Evolutionary conservation across 495 filamentous ascomycete genomes (phyloP).

Genomic region (Physcia stellaris): DNA sequence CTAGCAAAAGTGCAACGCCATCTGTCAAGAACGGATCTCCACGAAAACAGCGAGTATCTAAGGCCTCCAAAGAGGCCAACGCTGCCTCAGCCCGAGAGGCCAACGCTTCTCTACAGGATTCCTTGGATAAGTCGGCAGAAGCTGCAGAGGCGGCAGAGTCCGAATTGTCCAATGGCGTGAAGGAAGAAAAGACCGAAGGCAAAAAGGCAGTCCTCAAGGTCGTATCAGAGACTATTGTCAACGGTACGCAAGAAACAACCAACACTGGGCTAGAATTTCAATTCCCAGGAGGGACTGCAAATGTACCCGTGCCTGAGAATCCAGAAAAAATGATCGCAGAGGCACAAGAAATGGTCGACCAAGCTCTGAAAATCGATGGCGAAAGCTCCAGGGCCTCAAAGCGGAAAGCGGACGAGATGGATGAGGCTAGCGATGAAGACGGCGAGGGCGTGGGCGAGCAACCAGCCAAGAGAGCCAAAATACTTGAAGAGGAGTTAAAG

Average conservation of each 20-base stretch:
- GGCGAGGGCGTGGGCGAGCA: constrained; percentile 31
- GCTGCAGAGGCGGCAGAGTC: constrained; percentile 17
- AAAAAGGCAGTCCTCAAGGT: constrained; percentile 54
- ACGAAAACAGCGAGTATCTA: constrained; percentile 56
- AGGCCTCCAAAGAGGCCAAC: constrained; percentile 38
- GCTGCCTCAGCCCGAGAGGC: constrained; percentile 32
- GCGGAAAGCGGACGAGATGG: constrained; percentile 69
- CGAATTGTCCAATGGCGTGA: constrained; percentile 12
- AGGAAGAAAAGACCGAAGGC: constrained; percentile 26
- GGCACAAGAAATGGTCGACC: constrained; percentile 82
- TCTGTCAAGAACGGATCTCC: constrained; percentile 44
- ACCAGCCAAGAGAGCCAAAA: constrained; percentile 59
- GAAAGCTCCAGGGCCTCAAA: constrained; percentile 41
- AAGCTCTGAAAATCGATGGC: constrained; percentile 44
- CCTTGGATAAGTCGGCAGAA: constrained; percentile 31
- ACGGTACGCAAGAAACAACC: constrained; percentile 48
- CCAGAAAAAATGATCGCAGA: constrained; percentile 69
- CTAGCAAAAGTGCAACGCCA: constrained; percentile 35
- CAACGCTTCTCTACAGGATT: constrained; percentile 35
- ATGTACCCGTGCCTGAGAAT: constrained; percentile 58
- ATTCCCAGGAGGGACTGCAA: constrained; percentile 49
- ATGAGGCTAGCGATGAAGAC: constrained; percentile 39
- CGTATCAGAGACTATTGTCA: constrained; percentile 39
- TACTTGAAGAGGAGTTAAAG: constrained; percentile 59
- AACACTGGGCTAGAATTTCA: constrained; percentile 72